Conservation (phyloP, 139 green algal species). For the Micractinium conductrix region DNA sequence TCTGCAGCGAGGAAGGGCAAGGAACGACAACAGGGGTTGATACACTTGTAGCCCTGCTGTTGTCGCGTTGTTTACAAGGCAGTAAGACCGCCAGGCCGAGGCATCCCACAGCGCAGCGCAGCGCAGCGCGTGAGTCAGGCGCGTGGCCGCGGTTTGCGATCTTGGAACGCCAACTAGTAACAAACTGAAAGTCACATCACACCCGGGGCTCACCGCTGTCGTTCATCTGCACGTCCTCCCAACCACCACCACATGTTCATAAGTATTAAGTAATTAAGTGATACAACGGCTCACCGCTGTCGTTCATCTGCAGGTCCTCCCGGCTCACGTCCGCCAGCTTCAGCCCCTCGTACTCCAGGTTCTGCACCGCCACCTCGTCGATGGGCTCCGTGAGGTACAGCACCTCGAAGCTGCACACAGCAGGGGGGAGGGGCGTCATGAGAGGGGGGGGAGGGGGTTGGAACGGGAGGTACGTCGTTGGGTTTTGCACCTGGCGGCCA, state of each 20-base stretch:
- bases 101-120: no score
- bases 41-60: no score
- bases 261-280: neutral
- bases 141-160: no score
- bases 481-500: slow-evolving; percentile 84
- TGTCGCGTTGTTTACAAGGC: no score
- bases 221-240: slow-evolving; percentile 86
- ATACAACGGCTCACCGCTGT: slow-evolving; percentile 29
- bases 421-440: no score
- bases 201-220: slow-evolving; percentile 51
- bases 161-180: no score
- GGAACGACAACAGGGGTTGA: no score
- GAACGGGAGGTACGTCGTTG: slow-evolving; percentile 58
- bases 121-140: no score
- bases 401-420: slow-evolving; percentile 72
- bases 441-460: slow-evolving; percentile 52
- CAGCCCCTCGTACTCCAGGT: slow-evolving; percentile 87
- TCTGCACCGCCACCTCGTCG: slow-evolving; percentile 92
- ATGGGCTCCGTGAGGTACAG: slow-evolving; percentile 97
- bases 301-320: slow-evolving; percentile 88
- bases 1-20: neutral
- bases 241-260: neutral
- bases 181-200: no score
- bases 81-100: no score
- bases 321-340: slow-evolving; percentile 94